phyloP scores from a whole-genome alignment of 768 basidiomycete genomes.

The Podaxis sp. region DNA sequence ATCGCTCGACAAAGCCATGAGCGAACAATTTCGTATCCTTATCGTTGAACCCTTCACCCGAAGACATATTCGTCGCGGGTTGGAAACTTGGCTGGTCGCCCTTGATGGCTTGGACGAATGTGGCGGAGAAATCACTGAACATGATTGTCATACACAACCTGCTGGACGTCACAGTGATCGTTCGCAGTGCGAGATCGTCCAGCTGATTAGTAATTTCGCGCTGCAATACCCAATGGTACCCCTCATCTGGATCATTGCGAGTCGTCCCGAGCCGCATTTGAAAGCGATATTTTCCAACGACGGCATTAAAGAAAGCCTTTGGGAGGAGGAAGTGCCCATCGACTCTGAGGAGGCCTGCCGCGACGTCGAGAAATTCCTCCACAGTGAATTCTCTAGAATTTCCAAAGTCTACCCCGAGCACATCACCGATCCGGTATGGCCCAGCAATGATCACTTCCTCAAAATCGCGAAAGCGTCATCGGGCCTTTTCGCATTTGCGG shows the following conservation, averaged over 20 bases:
- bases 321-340: constrained; percentile 7
- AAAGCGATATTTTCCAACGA: constrained; percentile 10
- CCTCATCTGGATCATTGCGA: constrained; percentile 25
- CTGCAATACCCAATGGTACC: constrained; percentile 9
- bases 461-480: constrained; percentile 22
- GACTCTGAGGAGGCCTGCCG: constrained; percentile 16
- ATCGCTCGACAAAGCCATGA: constrained; percentile 13
- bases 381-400: constrained; percentile 15
- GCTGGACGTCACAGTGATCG: neutral
- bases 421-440: constrained; percentile 19
- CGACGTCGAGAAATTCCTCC: constrained; percentile 22
- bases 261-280: constrained; percentile 28
- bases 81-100: constrained; percentile 14
- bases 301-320: neutral
- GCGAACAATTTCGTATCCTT: constrained; percentile 14
- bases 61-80: neutral
- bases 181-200: constrained; percentile 20
- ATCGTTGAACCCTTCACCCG: constrained; percentile 16
- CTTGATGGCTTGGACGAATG: constrained; percentile 31
- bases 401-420: neutral
- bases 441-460: neutral
- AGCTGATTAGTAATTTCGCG: constrained; percentile 8
- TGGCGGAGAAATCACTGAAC: neutral
- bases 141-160: neutral
- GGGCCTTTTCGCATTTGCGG: constrained; percentile 27